Evolutionary conservation across 306 rosid species (phyloP).

Genomic region (Quercus dentata): DNA sequence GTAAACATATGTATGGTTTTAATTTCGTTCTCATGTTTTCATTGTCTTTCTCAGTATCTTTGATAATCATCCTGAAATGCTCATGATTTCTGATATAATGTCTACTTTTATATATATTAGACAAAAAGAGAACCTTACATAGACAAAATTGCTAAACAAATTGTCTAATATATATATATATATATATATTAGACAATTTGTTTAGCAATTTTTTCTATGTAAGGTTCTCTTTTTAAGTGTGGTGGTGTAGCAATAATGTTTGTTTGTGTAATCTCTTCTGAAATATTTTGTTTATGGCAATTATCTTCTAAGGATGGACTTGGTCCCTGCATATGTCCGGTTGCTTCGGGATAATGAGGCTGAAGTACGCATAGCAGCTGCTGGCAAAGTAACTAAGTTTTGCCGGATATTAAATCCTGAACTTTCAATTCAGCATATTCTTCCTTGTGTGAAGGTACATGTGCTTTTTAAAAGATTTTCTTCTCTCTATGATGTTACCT

Average conservation of each 20-base stretch:
- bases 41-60: too few species aligned
- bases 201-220: too few species aligned
- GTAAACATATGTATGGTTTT: background rate
- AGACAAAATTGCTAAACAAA: too few species aligned
- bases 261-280: background rate
- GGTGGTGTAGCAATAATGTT: too few species aligned
- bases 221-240: too few species aligned
- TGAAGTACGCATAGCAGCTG: conserved; percentile 99
- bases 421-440: conserved; percentile 86
- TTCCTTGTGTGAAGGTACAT: conserved; percentile 93
- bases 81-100: too few species aligned
- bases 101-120: too few species aligned
- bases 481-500: conserved; percentile 10
- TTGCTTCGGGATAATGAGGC: conserved; percentile 97
- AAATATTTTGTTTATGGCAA: conserved; percentile 1
- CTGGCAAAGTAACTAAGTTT: conserved; percentile 95
- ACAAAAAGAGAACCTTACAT: too few species aligned
- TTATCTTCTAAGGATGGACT: conserved; percentile 56
- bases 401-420: conserved; percentile 90
- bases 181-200: too few species aligned
- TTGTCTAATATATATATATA: too few species aligned
- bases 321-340: conserved; percentile 97
- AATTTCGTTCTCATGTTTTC: too few species aligned
- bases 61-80: too few species aligned
- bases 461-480: conserved; percentile 17